Evolutionary conservation across 768 basidiomycete genomes (phyloP).

Genomic region (Suillus hirtellus): DNA sequence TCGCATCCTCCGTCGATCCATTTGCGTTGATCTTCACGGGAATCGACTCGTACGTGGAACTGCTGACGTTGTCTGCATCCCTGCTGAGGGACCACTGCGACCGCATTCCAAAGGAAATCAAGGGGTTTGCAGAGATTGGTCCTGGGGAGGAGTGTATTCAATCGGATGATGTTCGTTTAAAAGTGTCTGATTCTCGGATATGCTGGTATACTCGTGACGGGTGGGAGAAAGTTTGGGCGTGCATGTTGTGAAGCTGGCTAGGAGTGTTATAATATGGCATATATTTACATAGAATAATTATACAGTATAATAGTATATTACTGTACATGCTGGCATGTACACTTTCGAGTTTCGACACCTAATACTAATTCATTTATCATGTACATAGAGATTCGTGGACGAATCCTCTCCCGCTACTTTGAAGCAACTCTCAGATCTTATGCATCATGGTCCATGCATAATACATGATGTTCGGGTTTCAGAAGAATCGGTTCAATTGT

Average conservation of each 20-base stretch:
- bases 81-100: background rate
- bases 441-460: no score
- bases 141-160: background rate
- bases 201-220: background rate
- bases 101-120: no score
- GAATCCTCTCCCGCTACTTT: no score
- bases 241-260: background rate
- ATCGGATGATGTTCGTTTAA: background rate
- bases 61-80: conserved; percentile 4
- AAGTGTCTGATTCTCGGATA: background rate
- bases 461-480: background rate
- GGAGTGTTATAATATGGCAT: background rate
- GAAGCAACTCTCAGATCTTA: no score
- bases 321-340: background rate
- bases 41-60: background rate
- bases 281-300: background rate
- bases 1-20: background rate
- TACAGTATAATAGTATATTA: background rate
- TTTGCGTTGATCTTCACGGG: background rate
- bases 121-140: background rate
- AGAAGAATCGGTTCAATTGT: no score
- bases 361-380: background rate
- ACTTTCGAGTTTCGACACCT: background rate
- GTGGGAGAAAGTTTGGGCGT: conserved; percentile 4
- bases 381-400: no score